phyloP scores from a whole-genome alignment of 805 yeast genomes.

The Debaryomyces hansenii region DNA sequence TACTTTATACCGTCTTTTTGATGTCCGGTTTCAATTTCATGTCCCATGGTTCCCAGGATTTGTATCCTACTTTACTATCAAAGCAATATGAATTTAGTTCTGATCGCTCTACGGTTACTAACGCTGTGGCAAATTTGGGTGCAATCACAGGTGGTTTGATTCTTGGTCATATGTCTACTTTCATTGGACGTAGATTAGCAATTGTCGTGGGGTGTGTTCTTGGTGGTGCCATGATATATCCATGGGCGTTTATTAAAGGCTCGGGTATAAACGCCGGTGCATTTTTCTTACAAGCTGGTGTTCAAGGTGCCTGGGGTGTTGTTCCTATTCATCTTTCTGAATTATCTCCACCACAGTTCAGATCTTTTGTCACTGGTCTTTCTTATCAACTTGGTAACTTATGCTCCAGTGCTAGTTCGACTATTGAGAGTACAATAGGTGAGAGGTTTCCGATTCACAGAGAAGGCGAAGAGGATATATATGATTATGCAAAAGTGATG shows the following conservation, averaged over 20 bases:
- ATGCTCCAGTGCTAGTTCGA: conserved; percentile 68
- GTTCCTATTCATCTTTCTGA: conserved; percentile 67
- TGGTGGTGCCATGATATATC: conserved; percentile 64
- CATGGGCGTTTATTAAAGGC: conserved; percentile 49
- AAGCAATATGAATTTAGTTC: conserved; percentile 48
- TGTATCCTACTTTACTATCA: conserved; percentile 63
- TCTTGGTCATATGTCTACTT: conserved; percentile 58
- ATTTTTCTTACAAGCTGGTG: conserved; percentile 64
- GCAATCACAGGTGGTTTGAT: conserved; percentile 66
- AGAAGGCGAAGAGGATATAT: conserved; percentile 21
- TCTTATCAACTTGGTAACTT: conserved; percentile 73
- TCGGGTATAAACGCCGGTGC: conserved; percentile 55
- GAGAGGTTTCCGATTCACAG: conserved; percentile 52
- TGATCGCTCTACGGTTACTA: conserved; percentile 57
- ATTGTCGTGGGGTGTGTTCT: conserved; percentile 49
- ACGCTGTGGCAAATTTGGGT: conserved; percentile 64
- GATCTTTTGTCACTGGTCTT: conserved; percentile 61
- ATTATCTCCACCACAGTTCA: conserved; percentile 50
- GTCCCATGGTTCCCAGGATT: conserved; percentile 75
- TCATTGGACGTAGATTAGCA: conserved; percentile 61
- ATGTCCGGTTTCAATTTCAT: conserved; percentile 72
- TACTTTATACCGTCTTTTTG: conserved; percentile 35
- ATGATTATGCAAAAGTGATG: conserved; percentile 69
- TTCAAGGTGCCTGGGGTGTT: conserved; percentile 77
- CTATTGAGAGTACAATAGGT: conserved; percentile 68